phyloP scores from a whole-genome alignment of 352 stramenopile species.

The Plasmopara viticola region DNA sequence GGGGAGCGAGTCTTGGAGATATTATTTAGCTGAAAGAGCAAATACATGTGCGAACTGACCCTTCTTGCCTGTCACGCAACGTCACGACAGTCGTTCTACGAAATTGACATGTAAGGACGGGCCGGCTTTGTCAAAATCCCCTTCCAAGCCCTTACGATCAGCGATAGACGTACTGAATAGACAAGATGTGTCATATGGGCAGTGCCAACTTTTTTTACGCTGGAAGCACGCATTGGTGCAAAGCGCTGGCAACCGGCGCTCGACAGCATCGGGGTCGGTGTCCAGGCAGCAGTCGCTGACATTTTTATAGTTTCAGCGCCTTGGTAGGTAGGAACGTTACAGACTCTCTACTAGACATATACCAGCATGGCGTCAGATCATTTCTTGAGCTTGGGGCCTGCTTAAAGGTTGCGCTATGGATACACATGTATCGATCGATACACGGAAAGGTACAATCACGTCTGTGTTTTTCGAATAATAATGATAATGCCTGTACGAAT shows the following conservation, averaged over 20 bases:
- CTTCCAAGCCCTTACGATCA: slow-evolving; percentile 11
- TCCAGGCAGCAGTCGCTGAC: not conserved
- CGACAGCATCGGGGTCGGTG: no score
- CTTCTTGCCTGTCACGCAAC: slow-evolving; percentile 6
- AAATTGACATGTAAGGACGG: slow-evolving; percentile 14
- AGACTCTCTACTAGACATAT: not conserved
- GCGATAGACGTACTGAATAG: slow-evolving; percentile 1
- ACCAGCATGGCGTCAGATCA: no score
- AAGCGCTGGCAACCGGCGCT: no score
- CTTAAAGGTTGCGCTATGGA: no score
- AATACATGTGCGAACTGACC: no score
- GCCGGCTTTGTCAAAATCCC: slow-evolving; percentile 1
- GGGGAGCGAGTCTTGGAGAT: not conserved
- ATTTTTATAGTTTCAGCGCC: not conserved
- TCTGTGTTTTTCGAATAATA: no score
- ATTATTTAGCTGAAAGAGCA: not conserved
- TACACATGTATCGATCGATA: no score
- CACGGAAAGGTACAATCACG: no score
- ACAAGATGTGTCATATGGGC: not conserved
- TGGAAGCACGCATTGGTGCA: no score
- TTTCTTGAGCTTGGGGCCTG: no score
- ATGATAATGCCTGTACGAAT: no score
- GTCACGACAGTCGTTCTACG: slow-evolving; percentile 23
- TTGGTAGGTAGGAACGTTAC: not conserved
- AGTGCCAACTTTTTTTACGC: no score